These are phyloP conservation scores for Teratosphaeria gauchensis DNA, from an alignment of 2,329 filamentous ascomycete genomes.

Conservation along the genomic window DNA sequence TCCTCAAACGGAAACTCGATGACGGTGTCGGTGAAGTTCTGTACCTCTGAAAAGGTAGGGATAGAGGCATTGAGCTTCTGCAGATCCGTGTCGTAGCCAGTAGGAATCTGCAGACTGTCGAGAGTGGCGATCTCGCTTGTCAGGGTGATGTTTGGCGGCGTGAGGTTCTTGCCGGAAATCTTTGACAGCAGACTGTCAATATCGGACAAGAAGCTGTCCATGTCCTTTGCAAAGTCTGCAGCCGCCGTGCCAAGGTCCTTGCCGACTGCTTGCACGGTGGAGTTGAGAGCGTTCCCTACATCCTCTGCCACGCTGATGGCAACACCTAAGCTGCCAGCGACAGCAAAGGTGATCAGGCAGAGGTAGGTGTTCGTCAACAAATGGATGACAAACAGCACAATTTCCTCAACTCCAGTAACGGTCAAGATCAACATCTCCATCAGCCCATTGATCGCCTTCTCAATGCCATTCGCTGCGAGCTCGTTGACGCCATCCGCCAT, in stretches of 20 bases:
- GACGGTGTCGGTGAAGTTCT: slow-evolving; percentile 67
- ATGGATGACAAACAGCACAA: slow-evolving; percentile 87
- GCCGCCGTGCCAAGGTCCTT: slow-evolving; percentile 40
- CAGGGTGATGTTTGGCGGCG: slow-evolving; percentile 53
- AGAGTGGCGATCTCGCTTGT: slow-evolving; percentile 55
- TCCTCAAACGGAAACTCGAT: slow-evolving; percentile 73
- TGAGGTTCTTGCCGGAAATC: slow-evolving; percentile 29
- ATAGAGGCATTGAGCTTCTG: slow-evolving; percentile 66
- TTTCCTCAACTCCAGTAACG: slow-evolving; percentile 72
- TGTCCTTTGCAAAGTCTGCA: slow-evolving; percentile 35
- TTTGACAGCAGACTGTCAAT: slow-evolving; percentile 35
- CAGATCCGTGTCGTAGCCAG: slow-evolving; percentile 58
- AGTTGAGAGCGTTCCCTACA: slow-evolving; percentile 51
- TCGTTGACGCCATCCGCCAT: slow-evolving; percentile 82
- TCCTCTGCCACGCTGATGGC: slow-evolving; percentile 54
- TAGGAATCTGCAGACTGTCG: slow-evolving; percentile 59
- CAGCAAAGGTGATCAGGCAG: slow-evolving; percentile 75
- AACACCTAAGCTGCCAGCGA: slow-evolving; percentile 68
- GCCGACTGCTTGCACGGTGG: slow-evolving; percentile 49
- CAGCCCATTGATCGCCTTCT: slow-evolving; percentile 69
- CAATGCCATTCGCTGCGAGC: slow-evolving; percentile 68
- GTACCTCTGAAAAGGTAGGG: slow-evolving; percentile 72
- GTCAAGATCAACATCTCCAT: slow-evolving; percentile 69
- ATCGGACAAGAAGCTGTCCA: slow-evolving; percentile 49
- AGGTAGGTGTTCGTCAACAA: slow-evolving; percentile 83